These are phyloP conservation scores for Somion occarium DNA, from an alignment of 1,284 basidiomycete genomes.

Conservation along the genomic window DNA sequence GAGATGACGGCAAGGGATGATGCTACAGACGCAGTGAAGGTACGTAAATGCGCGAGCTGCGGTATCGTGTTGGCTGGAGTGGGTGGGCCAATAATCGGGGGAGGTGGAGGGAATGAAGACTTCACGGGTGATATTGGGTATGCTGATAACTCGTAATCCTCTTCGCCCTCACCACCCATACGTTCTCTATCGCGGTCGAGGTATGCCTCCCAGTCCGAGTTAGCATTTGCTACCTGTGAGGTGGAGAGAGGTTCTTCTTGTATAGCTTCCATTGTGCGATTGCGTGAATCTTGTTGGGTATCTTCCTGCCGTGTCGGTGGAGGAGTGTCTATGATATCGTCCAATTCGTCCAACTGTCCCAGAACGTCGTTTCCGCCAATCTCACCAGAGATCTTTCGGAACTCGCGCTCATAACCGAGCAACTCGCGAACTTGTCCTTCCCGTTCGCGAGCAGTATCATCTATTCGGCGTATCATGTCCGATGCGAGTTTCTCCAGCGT, in stretches of 20 bases:
- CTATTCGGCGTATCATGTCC: conserved; percentile 71
- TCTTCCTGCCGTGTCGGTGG: conserved; percentile 16
- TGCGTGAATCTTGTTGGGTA: conserved; percentile 10
- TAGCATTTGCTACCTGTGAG: conserved; percentile 21
- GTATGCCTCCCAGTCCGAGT: conserved; percentile 59
- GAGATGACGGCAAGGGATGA: conserved; percentile 72
- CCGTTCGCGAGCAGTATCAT: conserved; percentile 68
- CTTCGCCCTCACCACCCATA: conserved; percentile 30
- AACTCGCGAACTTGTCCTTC: conserved; percentile 75
- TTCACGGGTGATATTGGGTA: conserved; percentile 42
- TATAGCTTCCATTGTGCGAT: conserved; percentile 32
- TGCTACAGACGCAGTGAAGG: conserved; percentile 66
- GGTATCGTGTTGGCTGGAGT: conserved; percentile 54
- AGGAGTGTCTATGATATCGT: conserved; percentile 40
- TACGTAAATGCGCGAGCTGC: conserved; percentile 64
- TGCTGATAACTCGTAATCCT: conserved; percentile 34
- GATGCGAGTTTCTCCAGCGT: conserved; percentile 65
- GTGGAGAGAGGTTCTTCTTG: conserved; percentile 40
- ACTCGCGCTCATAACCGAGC: conserved; percentile 72
- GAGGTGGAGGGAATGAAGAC: conserved; percentile 44
- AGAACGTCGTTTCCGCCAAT: conserved; percentile 72
- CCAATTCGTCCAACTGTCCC: conserved; percentile 60
- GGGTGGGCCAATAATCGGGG: conserved; percentile 39
- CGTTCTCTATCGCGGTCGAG: conserved; percentile 38
- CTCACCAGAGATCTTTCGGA: conserved; percentile 70